These are phyloP conservation scores for Nyssa sinensis DNA, from an alignment of 148 eudicot species.

Conservation along the genomic window DNA sequence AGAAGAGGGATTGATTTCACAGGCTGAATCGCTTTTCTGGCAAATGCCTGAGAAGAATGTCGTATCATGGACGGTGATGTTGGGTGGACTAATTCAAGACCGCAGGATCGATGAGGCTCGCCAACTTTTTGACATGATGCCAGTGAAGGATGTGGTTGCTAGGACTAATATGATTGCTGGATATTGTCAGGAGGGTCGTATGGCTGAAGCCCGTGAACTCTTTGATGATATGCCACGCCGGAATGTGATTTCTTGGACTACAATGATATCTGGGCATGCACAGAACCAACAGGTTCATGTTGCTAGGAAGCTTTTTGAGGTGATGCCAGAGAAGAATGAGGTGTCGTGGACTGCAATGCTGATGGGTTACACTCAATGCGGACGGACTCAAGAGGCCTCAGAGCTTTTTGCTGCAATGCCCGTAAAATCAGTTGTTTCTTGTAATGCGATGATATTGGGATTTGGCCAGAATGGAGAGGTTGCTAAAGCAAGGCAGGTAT, in stretches of 20 bases:
- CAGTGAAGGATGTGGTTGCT: constrained; percentile 44
- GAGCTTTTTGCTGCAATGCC: constrained; percentile 50
- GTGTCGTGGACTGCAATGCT: constrained; percentile 58
- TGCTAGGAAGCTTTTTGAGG: constrained; percentile 61
- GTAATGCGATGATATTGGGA: constrained; percentile 48
- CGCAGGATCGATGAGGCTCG: constrained; percentile 35
- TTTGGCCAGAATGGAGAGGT: constrained; percentile 51
- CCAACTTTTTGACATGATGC: constrained; percentile 40
- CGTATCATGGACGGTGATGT: constrained; percentile 46
- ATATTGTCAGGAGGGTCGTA: constrained; percentile 41
- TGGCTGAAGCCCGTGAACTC: constrained; percentile 38
- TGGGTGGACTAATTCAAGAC: constrained; percentile 42
- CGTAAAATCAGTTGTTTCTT: constrained; percentile 34
- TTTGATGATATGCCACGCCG: constrained; percentile 45
- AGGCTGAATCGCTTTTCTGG: constrained; percentile 40
- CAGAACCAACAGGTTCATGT: constrained; percentile 36
- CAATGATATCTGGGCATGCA: constrained; percentile 41
- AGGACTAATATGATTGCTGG: constrained; percentile 44
- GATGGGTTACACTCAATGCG: constrained; percentile 49
- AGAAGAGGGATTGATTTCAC: constrained; percentile 33
- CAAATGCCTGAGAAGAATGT: constrained; percentile 44
- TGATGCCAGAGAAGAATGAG: constrained; percentile 59
- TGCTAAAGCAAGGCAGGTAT: constrained; percentile 36
- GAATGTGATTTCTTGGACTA: constrained; percentile 50
- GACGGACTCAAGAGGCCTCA: constrained; percentile 48